A percentile compares a stretch with the other conserved stretches of the same genome.
Conservation (phyloP, 805 yeast species). For the Saccharomycopsis microspora region DNA sequence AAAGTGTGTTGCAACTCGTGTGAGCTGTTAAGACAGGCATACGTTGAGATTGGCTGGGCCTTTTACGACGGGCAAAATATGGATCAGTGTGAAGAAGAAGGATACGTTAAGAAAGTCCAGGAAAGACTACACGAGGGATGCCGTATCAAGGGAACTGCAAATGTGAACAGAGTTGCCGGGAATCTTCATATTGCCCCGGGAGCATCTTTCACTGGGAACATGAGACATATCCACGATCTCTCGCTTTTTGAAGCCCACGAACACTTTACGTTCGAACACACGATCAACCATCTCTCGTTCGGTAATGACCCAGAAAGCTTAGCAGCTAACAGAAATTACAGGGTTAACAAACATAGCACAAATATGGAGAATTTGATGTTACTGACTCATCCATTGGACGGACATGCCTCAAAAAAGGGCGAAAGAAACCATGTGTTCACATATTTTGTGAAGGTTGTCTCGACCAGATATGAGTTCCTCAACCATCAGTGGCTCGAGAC, state of each 20-base stretch:
- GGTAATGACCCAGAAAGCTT: constrained; percentile 43
- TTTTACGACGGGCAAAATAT: constrained; percentile 81
- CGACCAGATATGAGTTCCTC: constrained; percentile 72
- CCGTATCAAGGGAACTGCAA: constrained; percentile 66
- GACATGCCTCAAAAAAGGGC: constrained; percentile 27
- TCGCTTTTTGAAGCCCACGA: constrained; percentile 51
- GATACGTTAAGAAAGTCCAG: constrained; percentile 57
- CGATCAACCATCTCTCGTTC: constrained; percentile 71
- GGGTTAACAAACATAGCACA: neutral
- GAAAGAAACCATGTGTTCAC: constrained; percentile 54
- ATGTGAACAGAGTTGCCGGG: constrained; percentile 79
- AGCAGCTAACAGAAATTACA: constrained; percentile 4
- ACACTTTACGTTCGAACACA: constrained; percentile 66
- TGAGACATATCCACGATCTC: constrained; percentile 74
- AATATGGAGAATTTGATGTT: constrained; percentile 11
- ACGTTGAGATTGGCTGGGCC: constrained; percentile 71
- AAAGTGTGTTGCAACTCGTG: constrained; percentile 71
- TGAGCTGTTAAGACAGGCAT: constrained; percentile 69
- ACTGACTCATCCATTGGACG: constrained; percentile 65
- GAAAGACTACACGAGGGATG: constrained; percentile 75
- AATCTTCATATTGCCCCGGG: constrained; percentile 97
- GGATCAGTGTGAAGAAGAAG: constrained; percentile 84
- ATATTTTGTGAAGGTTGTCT: constrained; percentile 82
- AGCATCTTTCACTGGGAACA: constrained; percentile 45
- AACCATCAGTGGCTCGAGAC: constrained; percentile 50